phyloP scores from a whole-genome alignment of 148 eudicot genomes.

The Persicaria maculosa region DNA sequence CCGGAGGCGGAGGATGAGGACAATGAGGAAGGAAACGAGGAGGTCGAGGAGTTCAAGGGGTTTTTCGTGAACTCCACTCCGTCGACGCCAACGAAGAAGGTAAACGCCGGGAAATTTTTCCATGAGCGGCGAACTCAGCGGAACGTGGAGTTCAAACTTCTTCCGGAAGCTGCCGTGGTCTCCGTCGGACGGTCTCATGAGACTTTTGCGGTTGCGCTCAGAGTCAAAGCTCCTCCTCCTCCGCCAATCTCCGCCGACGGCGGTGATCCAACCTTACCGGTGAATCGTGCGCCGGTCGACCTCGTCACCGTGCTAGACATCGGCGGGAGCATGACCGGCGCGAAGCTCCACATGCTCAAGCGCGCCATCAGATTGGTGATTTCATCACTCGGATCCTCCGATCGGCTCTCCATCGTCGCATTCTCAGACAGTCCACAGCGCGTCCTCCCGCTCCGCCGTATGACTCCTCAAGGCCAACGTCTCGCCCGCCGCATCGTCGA shows the following conservation, averaged over 20 bases:
- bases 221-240: slow-evolving; percentile 66
- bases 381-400: slow-evolving; percentile 56
- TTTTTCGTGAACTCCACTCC: slow-evolving; percentile 49
- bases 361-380: slow-evolving; percentile 52
- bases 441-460: slow-evolving; percentile 53
- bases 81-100: slow-evolving; percentile 13
- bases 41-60: slow-evolving; percentile 58
- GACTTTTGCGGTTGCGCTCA: slow-evolving; percentile 56
- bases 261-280: slow-evolving; percentile 12
- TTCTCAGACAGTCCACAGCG: slow-evolving; percentile 59
- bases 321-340: slow-evolving; percentile 43
- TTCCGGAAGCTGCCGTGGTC: slow-evolving; percentile 67
- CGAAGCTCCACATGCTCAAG: slow-evolving; percentile 34
- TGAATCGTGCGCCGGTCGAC: slow-evolving; percentile 71
- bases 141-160: slow-evolving; percentile 43
- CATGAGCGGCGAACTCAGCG: slow-evolving; percentile 14
- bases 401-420: slow-evolving; percentile 74
- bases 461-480: slow-evolving; percentile 57
- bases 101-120: slow-evolving; percentile 2
- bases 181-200: slow-evolving; percentile 41
- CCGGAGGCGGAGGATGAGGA: slow-evolving; percentile 38
- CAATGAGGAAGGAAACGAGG: slow-evolving; percentile 29
- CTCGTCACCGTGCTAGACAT: slow-evolving; percentile 74
- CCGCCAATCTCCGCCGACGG: slow-evolving; percentile 12
- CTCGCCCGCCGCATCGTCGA: slow-evolving; percentile 67